Evolutionary conservation across 2,329 filamentous ascomycete genomes (phyloP).

Genomic region (Xylariaceae sp.): DNA sequence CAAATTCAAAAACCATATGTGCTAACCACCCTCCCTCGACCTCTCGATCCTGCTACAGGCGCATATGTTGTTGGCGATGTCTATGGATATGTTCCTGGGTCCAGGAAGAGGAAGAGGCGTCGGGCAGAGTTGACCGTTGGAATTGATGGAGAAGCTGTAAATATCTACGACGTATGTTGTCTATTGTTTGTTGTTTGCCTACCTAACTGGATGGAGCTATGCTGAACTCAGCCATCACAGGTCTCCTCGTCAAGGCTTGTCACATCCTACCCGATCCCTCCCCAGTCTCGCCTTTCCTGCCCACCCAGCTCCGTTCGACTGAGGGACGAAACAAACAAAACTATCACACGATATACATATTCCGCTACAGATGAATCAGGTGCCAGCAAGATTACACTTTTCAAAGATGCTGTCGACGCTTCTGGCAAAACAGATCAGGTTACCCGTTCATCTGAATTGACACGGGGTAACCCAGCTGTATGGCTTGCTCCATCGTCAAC

Average conservation of each 20-base stretch:
- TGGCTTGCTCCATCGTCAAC: slow-evolving; percentile 38
- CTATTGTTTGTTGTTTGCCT: not conserved
- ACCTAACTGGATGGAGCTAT: not conserved
- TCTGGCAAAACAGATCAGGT: slow-evolving; percentile 51
- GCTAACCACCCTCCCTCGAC: slow-evolving; percentile 55
- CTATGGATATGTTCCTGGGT: slow-evolving; percentile 53
- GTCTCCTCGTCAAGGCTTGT: slow-evolving; percentile 58
- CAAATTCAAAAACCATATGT: slow-evolving; percentile 63
- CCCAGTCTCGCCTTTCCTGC: slow-evolving; percentile 61
- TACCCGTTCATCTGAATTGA: slow-evolving; percentile 42
- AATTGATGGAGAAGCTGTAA: slow-evolving; percentile 61
- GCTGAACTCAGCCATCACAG: slow-evolving; percentile 42
- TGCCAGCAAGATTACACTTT: slow-evolving; percentile 52
- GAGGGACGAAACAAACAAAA: slow-evolving; percentile 41
- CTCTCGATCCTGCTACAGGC: slow-evolving; percentile 47
- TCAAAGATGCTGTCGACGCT: slow-evolving; percentile 52
- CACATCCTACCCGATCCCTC: slow-evolving; percentile 64
- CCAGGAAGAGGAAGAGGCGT: slow-evolving; percentile 60
- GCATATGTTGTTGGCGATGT: slow-evolving; percentile 58
- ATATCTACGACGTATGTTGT: slow-evolving; percentile 54
- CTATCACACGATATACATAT: slow-evolving; percentile 58
- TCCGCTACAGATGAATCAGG: slow-evolving; percentile 49
- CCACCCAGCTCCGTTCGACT: slow-evolving; percentile 55
- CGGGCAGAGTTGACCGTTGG: slow-evolving; percentile 58
- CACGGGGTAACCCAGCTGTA: slow-evolving; percentile 37